Base-by-base conservation (phyloP, 176 grass and related monocot genomes). In the Zizania latifolia region DNA sequence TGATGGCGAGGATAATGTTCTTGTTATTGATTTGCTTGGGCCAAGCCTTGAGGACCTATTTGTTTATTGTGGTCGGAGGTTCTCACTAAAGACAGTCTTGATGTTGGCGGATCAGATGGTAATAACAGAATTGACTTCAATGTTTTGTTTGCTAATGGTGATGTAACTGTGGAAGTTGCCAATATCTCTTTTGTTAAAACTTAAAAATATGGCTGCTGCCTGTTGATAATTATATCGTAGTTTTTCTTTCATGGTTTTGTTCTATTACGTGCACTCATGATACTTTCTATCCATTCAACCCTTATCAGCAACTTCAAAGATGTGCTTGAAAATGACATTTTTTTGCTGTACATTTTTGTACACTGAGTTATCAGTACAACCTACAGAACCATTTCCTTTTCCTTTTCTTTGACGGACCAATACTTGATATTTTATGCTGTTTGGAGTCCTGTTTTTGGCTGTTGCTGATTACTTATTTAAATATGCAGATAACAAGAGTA, bases 81-180 rank as follows among this genome's bases (percentile, higher is more conserved):
- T 93, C 65, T 76, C 91, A 3, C 74, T 90, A 4, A 93, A 93
- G 84, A 87, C 91, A 41, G 91, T 93, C 36, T 74, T 93, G 64
- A 93, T 90, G 91, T 45, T 93, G 55, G 91, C 91, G 51, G 91
- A 93, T 2, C 91, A 93, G 66, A 93, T 93, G 91, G 91, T 93
- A 90, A 82, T n/a, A n/a, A n/a, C n/a, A 58, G 44, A 77, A 7
- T 58, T 44, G 28, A 22, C 11, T 41, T 41, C 54, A 74, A 33
- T 8, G 3, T 72, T 77, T 53, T 40, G 62, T 46, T 37, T 71
- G 12, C 72, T 82, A 40, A 35, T 68, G 40, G 26, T 41, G 41
- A 33, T 31, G 40, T 13, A 77, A 26, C 28, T 77, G 32, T 62
- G 23, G 35, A 77, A n/a, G n/a, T n/a, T 22, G 45, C 59, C 31